Evolutionary conservation across 2,329 filamentous ascomycete genomes (phyloP).

Genomic region (Hypoxylon sp.): DNA sequence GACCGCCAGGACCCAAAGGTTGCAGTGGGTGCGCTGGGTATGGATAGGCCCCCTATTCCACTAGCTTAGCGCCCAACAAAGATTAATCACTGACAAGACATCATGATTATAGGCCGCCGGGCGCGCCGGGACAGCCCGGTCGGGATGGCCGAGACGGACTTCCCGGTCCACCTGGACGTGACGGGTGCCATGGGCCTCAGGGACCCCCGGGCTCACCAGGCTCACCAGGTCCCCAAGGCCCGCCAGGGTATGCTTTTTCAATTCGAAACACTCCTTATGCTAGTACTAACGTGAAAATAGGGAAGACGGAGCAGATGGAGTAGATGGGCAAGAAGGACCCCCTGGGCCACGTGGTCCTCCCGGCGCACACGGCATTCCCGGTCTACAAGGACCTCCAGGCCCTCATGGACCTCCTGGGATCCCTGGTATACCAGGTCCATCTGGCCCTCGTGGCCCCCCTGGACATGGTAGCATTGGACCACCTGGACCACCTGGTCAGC

Average conservation of each 20-base stretch:
- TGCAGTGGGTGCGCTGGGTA: neutral
- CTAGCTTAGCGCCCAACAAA: neutral
- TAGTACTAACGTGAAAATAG: neutral
- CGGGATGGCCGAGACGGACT: conserved; percentile 30
- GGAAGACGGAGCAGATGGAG: neutral
- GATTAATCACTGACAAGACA: neutral
- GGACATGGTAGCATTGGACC: neutral
- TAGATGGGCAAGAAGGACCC: neutral
- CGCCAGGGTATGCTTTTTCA: neutral
- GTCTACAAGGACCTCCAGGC: neutral
- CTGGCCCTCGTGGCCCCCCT: neutral
- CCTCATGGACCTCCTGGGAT: neutral
- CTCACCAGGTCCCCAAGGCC: neutral
- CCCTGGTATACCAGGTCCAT: neutral
- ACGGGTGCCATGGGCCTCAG: conserved; percentile 14
- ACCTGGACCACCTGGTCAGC: neutral
- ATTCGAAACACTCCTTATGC: neutral
- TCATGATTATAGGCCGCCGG: neutral
- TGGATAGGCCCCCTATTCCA: neutral
- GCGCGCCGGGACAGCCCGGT: neutral
- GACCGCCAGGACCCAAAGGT: neutral
- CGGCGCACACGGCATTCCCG: neutral
- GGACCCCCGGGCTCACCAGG: neutral
- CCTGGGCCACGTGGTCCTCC: neutral
- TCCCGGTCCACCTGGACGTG: conserved; percentile 4